These are phyloP conservation scores for Stephania japonica DNA, from an alignment of 164 flowering plant genomes.

Conservation along the genomic window DNA sequence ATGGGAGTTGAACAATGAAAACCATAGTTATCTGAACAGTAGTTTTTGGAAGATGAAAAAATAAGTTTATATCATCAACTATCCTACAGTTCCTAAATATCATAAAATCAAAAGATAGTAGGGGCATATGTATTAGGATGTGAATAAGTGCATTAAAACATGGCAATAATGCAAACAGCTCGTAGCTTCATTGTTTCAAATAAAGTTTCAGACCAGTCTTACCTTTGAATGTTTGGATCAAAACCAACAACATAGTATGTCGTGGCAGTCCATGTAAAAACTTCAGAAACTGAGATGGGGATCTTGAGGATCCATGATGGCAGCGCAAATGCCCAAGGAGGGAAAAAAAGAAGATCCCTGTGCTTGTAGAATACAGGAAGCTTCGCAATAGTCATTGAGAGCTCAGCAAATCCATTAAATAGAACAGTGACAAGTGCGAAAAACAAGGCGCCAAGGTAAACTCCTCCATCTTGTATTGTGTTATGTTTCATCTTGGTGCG, in stretches of 20 bases:
- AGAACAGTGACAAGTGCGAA: conserved; percentile 19
- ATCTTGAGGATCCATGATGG: conserved; percentile 55
- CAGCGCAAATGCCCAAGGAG: conserved; percentile 55
- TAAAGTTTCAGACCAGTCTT: not conserved
- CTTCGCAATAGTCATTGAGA: conserved; percentile 32
- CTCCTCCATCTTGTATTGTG: conserved; percentile 29
- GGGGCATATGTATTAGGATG: not conserved
- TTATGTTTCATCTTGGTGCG: conserved; percentile 26
- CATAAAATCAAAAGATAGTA: not conserved
- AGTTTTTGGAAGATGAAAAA: not conserved
- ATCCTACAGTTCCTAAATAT: not conserved
- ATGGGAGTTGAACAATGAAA: not conserved
- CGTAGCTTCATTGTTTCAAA: not conserved
- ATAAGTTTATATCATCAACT: not conserved
- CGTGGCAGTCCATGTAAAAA: conserved; percentile 31
- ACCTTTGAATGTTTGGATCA: conserved; percentile 49
- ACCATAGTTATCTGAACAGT: not conserved
- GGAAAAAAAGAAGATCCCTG: conserved; percentile 47
- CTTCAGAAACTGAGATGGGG: conserved; percentile 41
- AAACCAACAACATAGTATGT: conserved; percentile 51
- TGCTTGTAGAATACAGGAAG: conserved; percentile 70
- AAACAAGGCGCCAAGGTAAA: conserved; percentile 42
- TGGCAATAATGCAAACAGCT: not conserved
- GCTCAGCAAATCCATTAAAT: conserved; percentile 45
- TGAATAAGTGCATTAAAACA: not conserved